phyloP scores from a whole-genome alignment of 345 rosid species.

The Erucastrum elatum region DNA sequence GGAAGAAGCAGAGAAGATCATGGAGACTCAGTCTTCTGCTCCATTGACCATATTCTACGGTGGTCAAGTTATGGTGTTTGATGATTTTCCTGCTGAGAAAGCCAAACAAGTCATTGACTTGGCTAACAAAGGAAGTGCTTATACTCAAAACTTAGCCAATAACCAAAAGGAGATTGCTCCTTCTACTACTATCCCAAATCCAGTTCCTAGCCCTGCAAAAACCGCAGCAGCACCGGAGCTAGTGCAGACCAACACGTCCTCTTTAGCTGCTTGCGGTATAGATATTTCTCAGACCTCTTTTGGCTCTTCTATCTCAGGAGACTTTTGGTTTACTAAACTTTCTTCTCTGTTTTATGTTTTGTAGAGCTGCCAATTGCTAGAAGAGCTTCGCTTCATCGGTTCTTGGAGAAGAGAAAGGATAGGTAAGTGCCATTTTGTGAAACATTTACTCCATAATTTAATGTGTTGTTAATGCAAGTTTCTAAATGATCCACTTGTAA shows the following conservation, averaged over 20 bases:
- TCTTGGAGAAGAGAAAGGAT: slow-evolving; percentile 91
- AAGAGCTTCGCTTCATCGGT: slow-evolving; percentile 90
- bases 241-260: slow-evolving; percentile 37
- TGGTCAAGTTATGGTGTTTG: slow-evolving; percentile 74
- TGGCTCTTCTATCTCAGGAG: not conserved
- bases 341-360: not conserved
- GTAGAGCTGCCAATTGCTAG: slow-evolving; percentile 87
- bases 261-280: slow-evolving; percentile 56
- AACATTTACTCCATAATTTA: not conserved
- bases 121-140: slow-evolving; percentile 54
- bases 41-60: slow-evolving; percentile 82
- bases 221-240: slow-evolving; percentile 38
- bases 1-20: slow-evolving; percentile 42
- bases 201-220: slow-evolving; percentile 37
- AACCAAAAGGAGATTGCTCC: slow-evolving; percentile 38
- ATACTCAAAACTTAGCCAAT: slow-evolving; percentile 30
- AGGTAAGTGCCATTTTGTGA: slow-evolving; percentile 7
- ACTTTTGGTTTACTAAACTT: not conserved
- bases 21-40: slow-evolving; percentile 44
- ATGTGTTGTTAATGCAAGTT: not conserved
- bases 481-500: not conserved
- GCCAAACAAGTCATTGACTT: slow-evolving; percentile 75
- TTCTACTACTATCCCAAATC: slow-evolving; percentile 17
- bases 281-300: not conserved
- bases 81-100: slow-evolving; percentile 70